phyloP scores from a whole-genome alignment of 78 protist species.

The Dictyostelium firmibasis region DNA sequence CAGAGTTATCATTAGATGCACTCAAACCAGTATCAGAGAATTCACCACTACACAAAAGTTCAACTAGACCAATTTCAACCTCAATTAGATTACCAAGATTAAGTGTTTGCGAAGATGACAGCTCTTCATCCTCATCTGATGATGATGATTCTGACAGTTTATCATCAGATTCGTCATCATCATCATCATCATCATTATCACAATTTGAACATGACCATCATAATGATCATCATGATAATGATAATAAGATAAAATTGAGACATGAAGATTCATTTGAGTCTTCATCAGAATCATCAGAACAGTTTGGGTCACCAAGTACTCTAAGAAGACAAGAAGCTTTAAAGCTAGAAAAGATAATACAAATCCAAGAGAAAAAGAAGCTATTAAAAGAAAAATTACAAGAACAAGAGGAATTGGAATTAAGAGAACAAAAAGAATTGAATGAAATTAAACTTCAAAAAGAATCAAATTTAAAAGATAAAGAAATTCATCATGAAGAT shows the following conservation, averaged over 20 bases:
- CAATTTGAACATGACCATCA: neutral
- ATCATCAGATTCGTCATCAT: neutral
- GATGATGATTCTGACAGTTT: neutral
- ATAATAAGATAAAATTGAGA: neutral
- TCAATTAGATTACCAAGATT: neutral
- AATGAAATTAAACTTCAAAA: neutral
- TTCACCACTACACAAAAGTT: constrained; percentile 23
- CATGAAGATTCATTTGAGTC: neutral
- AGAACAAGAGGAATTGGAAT: neutral
- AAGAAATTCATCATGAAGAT: neutral
- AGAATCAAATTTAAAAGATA: neutral
- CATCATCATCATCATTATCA: neutral
- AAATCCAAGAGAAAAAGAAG: neutral
- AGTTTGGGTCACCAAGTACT: neutral
- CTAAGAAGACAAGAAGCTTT: neutral
- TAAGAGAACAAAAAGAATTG: neutral
- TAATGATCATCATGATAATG: neutral
- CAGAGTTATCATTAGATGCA: constrained; percentile 46
- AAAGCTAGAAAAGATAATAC: neutral
- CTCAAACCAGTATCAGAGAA: constrained; percentile 20
- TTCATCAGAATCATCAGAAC: constrained; percentile 4
- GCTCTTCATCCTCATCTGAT: neutral
- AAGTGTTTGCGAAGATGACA: constrained; percentile 6
- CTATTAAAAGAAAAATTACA: neutral
- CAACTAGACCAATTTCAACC: neutral